Base-by-base conservation (phyloP, 169 alveolate species). In the Plasmodium ovale region DNA sequence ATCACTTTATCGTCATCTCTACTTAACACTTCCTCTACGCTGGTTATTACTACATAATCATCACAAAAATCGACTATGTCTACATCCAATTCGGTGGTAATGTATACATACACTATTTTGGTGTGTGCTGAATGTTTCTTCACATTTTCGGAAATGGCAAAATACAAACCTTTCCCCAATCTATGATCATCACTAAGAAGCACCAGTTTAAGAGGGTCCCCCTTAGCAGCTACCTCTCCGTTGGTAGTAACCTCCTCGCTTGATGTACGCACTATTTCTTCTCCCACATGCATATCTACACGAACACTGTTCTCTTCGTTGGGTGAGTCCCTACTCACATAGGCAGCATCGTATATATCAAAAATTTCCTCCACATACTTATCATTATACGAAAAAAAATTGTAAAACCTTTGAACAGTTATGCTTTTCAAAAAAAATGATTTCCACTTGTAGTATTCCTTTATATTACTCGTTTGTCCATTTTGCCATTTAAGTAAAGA, bases 361-460 rank as follows among this genome's bases (percentile, higher is more conserved):
- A 85, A 68, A 47, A 85, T 85, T 4, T 35, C 58, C 4, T 85
- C 91, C 33, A 85, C 91, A 60, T 85, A 85, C 49, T 23, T 42
- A 85, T 85, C 91, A 21, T 68, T 69, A 35, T 68, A 85, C 19
- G 91, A 85, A 42, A 39, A 44, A 60, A 67, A 85, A 59, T 85
- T 69, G 33, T 33, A 60, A 71, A 85, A 85, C 19, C 33, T 85
- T 72, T 67, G 33, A 31, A 85, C 25, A 14, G 33, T 19, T 54
- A 85, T 85, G 29, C 47, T 60, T 19, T 85, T 23, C 14, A 44
- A 33, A 69, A 85, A 29, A 19, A 21, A 44, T 4, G 23, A 25
- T 54, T 58, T 85, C 51, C 85, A 85, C 49, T 68, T 62, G 21
- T 56, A 56, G 27, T 82, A 82, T 16, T 25, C 21, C n/a, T 59